A percentile compares a stretch with the other conserved stretches of the same genome.
Evolutionary conservation across 2,329 filamentous ascomycete genomes (phyloP).

Genomic region (Raffaelea arxii): DNA sequence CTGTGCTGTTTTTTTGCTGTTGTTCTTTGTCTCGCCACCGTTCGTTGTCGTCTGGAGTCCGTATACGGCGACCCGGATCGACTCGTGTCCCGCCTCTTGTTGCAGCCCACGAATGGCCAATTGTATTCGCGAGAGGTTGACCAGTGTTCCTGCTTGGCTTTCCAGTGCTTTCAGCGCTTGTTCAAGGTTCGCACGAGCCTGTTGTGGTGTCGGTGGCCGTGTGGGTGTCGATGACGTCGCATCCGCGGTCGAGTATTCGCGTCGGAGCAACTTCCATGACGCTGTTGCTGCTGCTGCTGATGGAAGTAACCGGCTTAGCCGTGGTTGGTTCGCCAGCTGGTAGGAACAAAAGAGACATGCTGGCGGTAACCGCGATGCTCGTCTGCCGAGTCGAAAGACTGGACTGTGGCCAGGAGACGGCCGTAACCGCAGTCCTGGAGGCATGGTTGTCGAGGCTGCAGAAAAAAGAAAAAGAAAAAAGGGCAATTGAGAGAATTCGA

Average conservation of each 20-base stretch:
- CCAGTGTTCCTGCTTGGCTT: constrained; percentile 47
- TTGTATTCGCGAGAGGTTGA: constrained; percentile 61
- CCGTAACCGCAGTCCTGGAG: constrained; percentile 18
- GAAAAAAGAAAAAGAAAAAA: neutral
- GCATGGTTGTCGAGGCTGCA: constrained; percentile 15
- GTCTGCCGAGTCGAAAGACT: neutral
- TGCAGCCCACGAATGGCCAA: constrained; percentile 58
- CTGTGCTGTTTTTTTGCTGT: constrained; percentile 41
- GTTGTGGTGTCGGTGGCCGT: neutral
- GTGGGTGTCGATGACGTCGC: neutral
- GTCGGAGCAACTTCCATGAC: too few relatives aligned
- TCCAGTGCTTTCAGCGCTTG: constrained; percentile 50
- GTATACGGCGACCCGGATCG: constrained; percentile 49
- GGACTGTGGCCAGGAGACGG: constrained; percentile 1
- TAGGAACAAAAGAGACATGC: constrained; percentile 23
- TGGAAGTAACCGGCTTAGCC: neutral
- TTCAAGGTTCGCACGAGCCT: constrained; percentile 38
- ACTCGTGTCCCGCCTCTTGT: constrained; percentile 45
- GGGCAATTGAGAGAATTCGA: neutral
- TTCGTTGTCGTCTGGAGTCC: constrained; percentile 30
- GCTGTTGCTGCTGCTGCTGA: too few relatives aligned
- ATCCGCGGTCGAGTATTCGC: constrained; percentile 16
- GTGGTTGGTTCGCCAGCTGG: constrained; percentile 5
- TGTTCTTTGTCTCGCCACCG: too few relatives aligned
- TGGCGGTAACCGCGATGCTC: constrained; percentile 3